A percentile compares a stretch with the other conserved stretches of the same genome.
Conservation (phyloP, 768 basidiomycete species). For the Mycena rebaudengoi region DNA sequence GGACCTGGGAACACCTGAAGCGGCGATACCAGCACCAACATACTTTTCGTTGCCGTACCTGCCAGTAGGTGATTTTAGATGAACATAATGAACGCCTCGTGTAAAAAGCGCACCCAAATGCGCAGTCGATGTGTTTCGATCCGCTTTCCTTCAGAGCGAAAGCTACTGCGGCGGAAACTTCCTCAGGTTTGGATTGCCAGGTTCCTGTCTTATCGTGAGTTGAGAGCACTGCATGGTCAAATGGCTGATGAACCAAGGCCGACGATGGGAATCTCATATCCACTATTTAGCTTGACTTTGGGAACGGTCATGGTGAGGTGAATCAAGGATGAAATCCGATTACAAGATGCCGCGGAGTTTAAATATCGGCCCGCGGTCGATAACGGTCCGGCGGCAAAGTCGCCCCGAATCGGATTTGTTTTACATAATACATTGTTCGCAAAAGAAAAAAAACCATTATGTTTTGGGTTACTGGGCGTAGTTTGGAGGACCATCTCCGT, state of each 20-base stretch:
- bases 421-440: too few relatives aligned
- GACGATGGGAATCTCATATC: slow-evolving; percentile 60
- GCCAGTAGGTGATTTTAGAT: slow-evolving; percentile 4
- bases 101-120: slow-evolving; percentile 37
- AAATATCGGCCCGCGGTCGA: not conserved
- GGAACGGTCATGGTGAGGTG: slow-evolving; percentile 44
- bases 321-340: not conserved
- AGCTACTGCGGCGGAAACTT: slow-evolving; percentile 76
- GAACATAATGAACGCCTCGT: not conserved
- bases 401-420: too few relatives aligned
- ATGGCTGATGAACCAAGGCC: slow-evolving; percentile 60
- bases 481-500: too few relatives aligned
- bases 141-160: slow-evolving; percentile 77
- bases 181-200: slow-evolving; percentile 80
- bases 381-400: too few relatives aligned
- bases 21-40: slow-evolving; percentile 82
- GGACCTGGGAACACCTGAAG: slow-evolving; percentile 77
- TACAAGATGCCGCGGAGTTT: slow-evolving; percentile 12
- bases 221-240: slow-evolving; percentile 13
- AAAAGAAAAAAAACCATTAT: too few relatives aligned
- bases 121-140: slow-evolving; percentile 82
- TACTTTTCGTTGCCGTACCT: slow-evolving; percentile 80
- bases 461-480: too few relatives aligned
- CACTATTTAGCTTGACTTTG: slow-evolving; percentile 69
- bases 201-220: slow-evolving; percentile 59